A percentile compares a stretch with the other conserved stretches of the same genome.
Conservation (phyloP, 768 basidiomycete genomes). For the Trametes maxima region DNA sequence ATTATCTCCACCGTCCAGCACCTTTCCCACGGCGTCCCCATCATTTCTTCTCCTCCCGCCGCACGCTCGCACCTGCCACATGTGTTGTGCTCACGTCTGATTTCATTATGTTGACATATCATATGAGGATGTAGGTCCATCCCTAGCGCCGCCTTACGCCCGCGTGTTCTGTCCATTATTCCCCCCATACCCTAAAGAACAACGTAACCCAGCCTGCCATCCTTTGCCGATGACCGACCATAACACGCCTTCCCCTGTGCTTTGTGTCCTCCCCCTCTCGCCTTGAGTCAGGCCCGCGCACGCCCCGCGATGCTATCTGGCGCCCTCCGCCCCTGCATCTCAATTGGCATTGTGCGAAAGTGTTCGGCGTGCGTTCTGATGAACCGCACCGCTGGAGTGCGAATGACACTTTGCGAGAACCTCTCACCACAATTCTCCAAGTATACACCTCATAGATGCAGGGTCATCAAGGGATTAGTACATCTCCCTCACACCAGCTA, state of each 20-base stretch:
- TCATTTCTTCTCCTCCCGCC: constrained; percentile 14
- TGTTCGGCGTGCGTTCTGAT: constrained; percentile 11
- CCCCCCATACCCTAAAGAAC: not conserved
- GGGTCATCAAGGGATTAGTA: constrained; percentile 22
- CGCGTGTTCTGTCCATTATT: constrained; percentile 13
- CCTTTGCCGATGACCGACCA: constrained; percentile 6
- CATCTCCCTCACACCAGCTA: constrained; percentile 5
- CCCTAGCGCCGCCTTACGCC: constrained; percentile 8
- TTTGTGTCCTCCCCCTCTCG: constrained; percentile 11
- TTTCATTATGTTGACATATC: constrained; percentile 26
- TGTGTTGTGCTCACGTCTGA: constrained; percentile 23
- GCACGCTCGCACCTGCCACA: constrained; percentile 19
- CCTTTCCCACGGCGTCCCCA: constrained; percentile 18
- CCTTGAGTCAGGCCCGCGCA: not conserved
- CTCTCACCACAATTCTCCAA: constrained; percentile 9
- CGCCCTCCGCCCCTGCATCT: constrained; percentile 14
- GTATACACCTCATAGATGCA: constrained; percentile 23
- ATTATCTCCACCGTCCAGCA: constrained; percentile 24
- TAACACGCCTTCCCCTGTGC: not conserved
- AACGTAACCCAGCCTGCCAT: constrained; percentile 4
- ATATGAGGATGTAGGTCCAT: constrained; percentile 23
- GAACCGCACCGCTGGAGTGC: constrained; percentile 6
- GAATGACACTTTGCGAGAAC: constrained; percentile 18
- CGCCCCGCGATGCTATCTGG: constrained; percentile 6
- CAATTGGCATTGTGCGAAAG: constrained; percentile 19